Evolutionary conservation across 768 basidiomycete genomes (phyloP), one percentile per base, ranked within the genome.

Genomic region (Crucibulum laeve): DNA sequence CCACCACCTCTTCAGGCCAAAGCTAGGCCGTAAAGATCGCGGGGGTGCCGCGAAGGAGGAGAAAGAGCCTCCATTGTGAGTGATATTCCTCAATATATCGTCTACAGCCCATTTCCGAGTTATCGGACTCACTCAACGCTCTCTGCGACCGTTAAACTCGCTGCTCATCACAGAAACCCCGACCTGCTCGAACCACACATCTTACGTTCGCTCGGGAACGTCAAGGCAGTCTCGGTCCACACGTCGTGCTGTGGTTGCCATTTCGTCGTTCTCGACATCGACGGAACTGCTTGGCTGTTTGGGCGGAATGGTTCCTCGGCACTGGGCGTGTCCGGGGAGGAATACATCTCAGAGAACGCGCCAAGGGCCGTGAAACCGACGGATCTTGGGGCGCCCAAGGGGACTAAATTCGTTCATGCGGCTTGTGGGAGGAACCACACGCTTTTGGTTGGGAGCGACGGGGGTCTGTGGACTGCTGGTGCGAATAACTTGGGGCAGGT

Each of bases 181-280:
- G 93, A 97, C 71, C 77, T 97, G 3, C 74, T 84, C 42, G 81
- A 88, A 62, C 92, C 93, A 0, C 80, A 93, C 63, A 90, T 95
- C 54, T 76, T 97, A 14, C 87, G 95, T 45, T 89, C 91, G 0
- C 70, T 97, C 24, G 74, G 80, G 59, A 93, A 94, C 60, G 73
- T 94, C 64, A 80, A 83, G 57, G 71, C 76, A 7, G 64, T 70
- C 17, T 87, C 85, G 5, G 64, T 93, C 40, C 83, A 93, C 60
- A 75, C 87, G 7, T 85, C 87, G 1, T 88, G 87, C 53, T 75
- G 69, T 7, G 79, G 79, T 5, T 91, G 87, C 56, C 88, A 92
- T 58, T 83, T 78, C 53, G 79, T 92, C 32, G 80, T 72, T 11
- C 60, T 93, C 49, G 87, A 89, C 66, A 52, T 74, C 18, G 75